A percentile compares a stretch with the other conserved stretches of the same genome.
These are phyloP conservation scores for Coelastrella sp. DNA, from an alignment of 139 green algal genomes.

Conservation along the genomic window DNA sequence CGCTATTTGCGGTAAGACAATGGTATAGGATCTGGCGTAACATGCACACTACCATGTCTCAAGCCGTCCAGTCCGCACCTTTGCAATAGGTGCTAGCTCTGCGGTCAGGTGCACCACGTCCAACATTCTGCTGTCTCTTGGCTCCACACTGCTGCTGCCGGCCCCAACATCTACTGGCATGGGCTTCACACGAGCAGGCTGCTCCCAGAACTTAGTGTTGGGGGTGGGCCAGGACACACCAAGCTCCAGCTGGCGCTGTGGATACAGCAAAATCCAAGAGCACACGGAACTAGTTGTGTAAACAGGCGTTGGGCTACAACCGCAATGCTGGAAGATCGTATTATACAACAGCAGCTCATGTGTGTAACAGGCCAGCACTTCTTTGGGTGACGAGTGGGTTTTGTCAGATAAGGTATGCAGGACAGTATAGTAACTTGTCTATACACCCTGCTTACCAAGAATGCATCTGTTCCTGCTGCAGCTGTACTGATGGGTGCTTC, in stretches of 20 bases:
- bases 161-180: slow-evolving; percentile 47
- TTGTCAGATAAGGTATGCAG: too few species aligned
- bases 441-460: too few species aligned
- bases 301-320: not conserved
- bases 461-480: slow-evolving; percentile 28
- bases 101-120: slow-evolving; percentile 93
- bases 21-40: too few species aligned
- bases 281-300: not conserved
- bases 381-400: too few species aligned
- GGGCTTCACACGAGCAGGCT: slow-evolving; percentile 42
- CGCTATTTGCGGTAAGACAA: too few species aligned
- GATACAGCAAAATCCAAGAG: not conserved
- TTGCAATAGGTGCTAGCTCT: slow-evolving; percentile 94
- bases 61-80: slow-evolving; percentile 84
- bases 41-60: too few species aligned
- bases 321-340: too few species aligned
- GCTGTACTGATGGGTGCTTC: not conserved
- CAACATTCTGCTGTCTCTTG: slow-evolving; percentile 59
- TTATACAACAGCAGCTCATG: too few species aligned
- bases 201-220: slow-evolving; percentile 62
- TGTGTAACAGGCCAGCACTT: too few species aligned
- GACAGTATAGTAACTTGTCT: too few species aligned
- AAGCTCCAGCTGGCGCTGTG: slow-evolving; percentile 28
- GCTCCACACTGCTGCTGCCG: slow-evolving; percentile 14
- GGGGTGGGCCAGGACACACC: slow-evolving; percentile 59